Evolutionary conservation across 2,329 filamentous ascomycete species (phyloP), one percentile per base, ranked within the genome.

Genomic region (Xylaria sp.): DNA sequence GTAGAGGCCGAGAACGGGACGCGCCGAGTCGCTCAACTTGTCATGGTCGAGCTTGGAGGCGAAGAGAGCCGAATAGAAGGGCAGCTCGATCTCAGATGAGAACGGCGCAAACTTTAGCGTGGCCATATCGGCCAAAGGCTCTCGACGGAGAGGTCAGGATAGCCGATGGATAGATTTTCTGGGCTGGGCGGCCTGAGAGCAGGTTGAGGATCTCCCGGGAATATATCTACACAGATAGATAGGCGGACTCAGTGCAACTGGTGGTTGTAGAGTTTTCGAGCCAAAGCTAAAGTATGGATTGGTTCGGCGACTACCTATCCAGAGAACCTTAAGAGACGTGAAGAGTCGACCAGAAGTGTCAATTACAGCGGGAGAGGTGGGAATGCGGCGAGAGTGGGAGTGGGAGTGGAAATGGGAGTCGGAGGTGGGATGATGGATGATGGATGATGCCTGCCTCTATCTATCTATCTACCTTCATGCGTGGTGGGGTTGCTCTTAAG

Each of bases 41-140:
- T 97, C 96, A 86, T 97, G 91, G 79, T 98, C 94, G 78, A 99
- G 93, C 82, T 99, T 99, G 72, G 91, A 92, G 6, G 91, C 89
- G 67, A 97, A 96, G n/a, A 99, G 88, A 5, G 93, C 91, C 53
- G 93, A 91, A 79, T 97, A 99, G 81, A 99, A 99, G 52, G 94
- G 93, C 50, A 98, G 86, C 79, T 99, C 96, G 77, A 98, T 94
- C 81, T 97, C 93, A 57, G 95, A 97, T 46, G 91, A 89, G 84
- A 97, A 98, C 0, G 95, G 91, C 68, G 93, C 93, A 81, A 94
- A 99, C 83, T 87, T 86, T 60, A 89, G 79, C 34, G 81, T 75
- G 60, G 87, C 76, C 82, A 77, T 77, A 34, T 55, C 60, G 67
- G 48, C 68, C 61, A 41, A 60, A 39, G 52, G 45, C 32, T 53